phyloP scores from a whole-genome alignment of 1,139 yeast species.

The Zygosaccharomyces sapae region DNA sequence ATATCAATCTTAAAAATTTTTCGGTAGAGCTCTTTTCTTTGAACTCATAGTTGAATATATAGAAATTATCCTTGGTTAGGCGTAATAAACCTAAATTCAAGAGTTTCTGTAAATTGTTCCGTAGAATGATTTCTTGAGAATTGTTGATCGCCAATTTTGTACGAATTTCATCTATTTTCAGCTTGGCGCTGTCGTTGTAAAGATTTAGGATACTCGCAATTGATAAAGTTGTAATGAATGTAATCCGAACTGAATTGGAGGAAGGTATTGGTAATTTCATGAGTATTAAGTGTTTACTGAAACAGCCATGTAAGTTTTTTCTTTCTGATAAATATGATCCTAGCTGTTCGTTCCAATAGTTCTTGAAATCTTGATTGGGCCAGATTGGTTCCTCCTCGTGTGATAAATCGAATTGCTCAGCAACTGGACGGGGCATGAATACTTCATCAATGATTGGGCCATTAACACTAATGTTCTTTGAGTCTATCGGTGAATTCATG shows the following conservation, averaged over 20 bases:
- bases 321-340: not conserved
- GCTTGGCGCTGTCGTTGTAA: constrained; percentile 16
- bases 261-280: constrained; percentile 19
- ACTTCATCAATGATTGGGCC: constrained; percentile 5
- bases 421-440: constrained; percentile 4
- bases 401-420: constrained; percentile 1
- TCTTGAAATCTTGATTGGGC: constrained; percentile 8
- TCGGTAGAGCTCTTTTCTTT: not conserved
- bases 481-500: not conserved
- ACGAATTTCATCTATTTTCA: constrained; percentile 11
- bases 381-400: constrained; percentile 4
- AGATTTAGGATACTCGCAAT: constrained; percentile 20
- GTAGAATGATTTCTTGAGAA: not conserved
- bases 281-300: constrained; percentile 16
- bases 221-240: constrained; percentile 15
- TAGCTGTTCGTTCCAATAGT: constrained; percentile 9
- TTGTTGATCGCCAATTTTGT: constrained; percentile 7
- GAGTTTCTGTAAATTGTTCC: constrained; percentile 6
- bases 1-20: not conserved
- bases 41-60: constrained; percentile 9
- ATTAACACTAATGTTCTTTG: not conserved
- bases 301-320: constrained; percentile 11
- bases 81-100: constrained; percentile 6
- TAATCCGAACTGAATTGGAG: constrained; percentile 8
- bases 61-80: not conserved